A percentile compares a stretch with the other conserved stretches of the same genome.
These are phyloP conservation scores for Barbatosphaeria neglecta DNA, from an alignment of 495 filamentous ascomycete species.

Conservation along the genomic window DNA sequence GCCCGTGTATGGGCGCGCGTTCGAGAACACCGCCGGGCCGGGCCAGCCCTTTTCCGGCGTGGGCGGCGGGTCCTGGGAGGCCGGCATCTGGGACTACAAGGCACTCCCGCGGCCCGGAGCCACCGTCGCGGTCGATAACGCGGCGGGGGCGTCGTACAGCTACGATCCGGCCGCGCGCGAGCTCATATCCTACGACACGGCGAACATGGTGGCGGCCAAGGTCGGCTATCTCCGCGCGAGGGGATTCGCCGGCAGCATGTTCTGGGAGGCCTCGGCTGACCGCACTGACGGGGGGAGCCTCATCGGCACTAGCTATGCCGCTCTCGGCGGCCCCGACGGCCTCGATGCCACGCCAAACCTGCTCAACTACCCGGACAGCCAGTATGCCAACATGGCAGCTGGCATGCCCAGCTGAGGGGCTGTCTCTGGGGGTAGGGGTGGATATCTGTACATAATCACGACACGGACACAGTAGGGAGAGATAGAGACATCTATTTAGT, in stretches of 20 bases:
- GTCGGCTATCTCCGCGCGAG: conserved; percentile 49
- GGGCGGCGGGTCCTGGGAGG: conserved; percentile 60
- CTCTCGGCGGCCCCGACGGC: conserved; percentile 27
- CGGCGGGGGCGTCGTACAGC: conserved; percentile 51
- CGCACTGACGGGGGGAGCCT: conserved; percentile 47
- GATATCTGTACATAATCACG: too few species aligned
- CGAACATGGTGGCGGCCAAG: conserved; percentile 49
- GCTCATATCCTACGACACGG: conserved; percentile 67
- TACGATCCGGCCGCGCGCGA: conserved; percentile 47
- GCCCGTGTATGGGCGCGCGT: conserved; percentile 78
- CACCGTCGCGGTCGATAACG: conserved; percentile 30
- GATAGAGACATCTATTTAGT: too few species aligned
- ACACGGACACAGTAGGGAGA: too few species aligned
- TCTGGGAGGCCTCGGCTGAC: conserved; percentile 81
- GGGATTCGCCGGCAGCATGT: conserved; percentile 73
- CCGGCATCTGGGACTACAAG: conserved; percentile 78
- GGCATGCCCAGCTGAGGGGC: conserved; percentile 6
- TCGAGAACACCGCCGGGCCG: conserved; percentile 55
- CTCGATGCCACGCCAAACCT: conserved; percentile 23
- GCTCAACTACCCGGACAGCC: conserved; percentile 28
- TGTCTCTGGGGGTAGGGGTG: too few species aligned
- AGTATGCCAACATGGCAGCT: conserved; percentile 25
- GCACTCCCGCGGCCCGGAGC: conserved; percentile 41
- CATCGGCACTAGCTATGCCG: conserved; percentile 39
- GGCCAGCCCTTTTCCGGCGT: conserved; percentile 53